Conservation (phyloP, 129 eudicot genomes). For the Heracleum sosnowskyi region DNA sequence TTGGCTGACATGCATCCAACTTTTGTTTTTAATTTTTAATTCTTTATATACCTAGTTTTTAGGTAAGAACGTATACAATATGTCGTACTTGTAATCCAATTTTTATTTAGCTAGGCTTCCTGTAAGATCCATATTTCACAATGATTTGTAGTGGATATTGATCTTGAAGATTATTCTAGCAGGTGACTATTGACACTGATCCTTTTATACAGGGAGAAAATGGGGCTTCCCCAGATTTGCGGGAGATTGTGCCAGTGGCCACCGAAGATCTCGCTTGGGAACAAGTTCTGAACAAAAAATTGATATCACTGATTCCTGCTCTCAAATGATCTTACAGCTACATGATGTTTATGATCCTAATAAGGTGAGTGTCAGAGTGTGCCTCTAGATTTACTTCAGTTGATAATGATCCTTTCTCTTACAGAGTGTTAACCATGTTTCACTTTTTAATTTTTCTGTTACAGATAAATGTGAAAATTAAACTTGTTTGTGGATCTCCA, state of each 20-base stretch:
- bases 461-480: constrained; percentile 90
- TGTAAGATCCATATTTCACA: not conserved
- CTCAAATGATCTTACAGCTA: constrained; percentile 98
- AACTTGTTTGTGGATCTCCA: constrained; percentile 71
- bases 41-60: not conserved
- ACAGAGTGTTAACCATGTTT: constrained; percentile 1
- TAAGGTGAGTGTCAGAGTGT: constrained; percentile 44
- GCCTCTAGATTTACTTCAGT: constrained; percentile 4
- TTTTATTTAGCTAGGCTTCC: not conserved
- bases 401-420: constrained; percentile 1
- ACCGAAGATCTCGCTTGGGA: constrained; percentile 45
- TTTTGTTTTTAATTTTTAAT: not conserved
- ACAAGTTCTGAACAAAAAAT: constrained; percentile 54
- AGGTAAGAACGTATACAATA: too few species aligned
- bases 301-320: constrained; percentile 83
- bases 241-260: constrained; percentile 95
- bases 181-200: not conserved
- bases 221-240: constrained; percentile 96
- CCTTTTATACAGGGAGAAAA: constrained; percentile 50
- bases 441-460: constrained; percentile 11
- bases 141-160: not conserved
- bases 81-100: not conserved
- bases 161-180: not conserved
- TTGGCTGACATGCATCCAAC: not conserved
- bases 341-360: constrained; percentile 96